A percentile compares a stretch with the other conserved stretches of the same genome.
phyloP scores from a whole-genome alignment of 257 asterid genomes.

The Ilex asprella region DNA sequence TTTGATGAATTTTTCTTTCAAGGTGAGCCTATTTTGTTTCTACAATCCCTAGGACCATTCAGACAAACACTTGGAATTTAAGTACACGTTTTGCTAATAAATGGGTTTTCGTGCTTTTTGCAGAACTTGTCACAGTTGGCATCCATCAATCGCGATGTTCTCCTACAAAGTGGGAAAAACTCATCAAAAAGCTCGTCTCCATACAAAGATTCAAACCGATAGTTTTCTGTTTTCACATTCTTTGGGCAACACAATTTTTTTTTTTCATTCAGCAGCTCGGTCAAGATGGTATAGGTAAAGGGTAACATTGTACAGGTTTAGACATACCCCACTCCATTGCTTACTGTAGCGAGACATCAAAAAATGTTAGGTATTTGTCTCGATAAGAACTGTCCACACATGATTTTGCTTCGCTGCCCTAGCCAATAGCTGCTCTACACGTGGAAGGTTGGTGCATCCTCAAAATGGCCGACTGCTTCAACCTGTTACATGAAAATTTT shows the following conservation, averaged over 20 bases:
- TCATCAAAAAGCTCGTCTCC: slow-evolving; percentile 62
- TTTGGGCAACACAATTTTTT: too few species aligned
- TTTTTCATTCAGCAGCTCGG: too few species aligned
- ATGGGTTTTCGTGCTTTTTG: slow-evolving; percentile 3
- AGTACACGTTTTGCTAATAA: too few species aligned
- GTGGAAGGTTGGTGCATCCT: too few species aligned
- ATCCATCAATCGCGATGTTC: slow-evolving; percentile 81
- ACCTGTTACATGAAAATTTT: too few species aligned
- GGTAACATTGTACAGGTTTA: too few species aligned
- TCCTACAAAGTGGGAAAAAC: slow-evolving; percentile 64
- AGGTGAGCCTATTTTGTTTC: slow-evolving; percentile 36
- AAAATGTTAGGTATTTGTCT: too few species aligned
- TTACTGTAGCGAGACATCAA: too few species aligned
- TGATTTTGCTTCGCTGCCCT: too few species aligned
- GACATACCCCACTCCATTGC: background rate
- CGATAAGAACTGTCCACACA: too few species aligned
- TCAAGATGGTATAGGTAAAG: background rate
- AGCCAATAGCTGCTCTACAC: too few species aligned
- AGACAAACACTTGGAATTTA: background rate
- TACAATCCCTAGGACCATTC: background rate
- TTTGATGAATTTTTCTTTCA: slow-evolving; percentile 80
- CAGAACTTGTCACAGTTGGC: slow-evolving; percentile 96
- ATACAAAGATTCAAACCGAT: slow-evolving; percentile 31
- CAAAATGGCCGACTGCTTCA: too few species aligned
- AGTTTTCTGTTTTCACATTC: background rate